These are phyloP conservation scores for Apostasia shenzhenica DNA, from an alignment of 106 monocot genomes.

Conservation along the genomic window DNA sequence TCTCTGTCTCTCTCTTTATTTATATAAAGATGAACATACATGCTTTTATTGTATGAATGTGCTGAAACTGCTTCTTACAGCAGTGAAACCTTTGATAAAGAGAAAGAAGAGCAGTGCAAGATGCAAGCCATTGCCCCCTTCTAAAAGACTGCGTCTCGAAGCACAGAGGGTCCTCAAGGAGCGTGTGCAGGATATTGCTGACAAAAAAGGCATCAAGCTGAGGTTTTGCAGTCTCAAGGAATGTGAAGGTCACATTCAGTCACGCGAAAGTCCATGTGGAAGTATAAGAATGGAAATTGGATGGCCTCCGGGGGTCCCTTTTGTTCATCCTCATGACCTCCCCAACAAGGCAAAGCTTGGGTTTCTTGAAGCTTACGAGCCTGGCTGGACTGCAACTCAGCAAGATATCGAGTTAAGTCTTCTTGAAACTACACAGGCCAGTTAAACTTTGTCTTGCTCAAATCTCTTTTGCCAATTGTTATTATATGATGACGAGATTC, in stretches of 20 bases:
- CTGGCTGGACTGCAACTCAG: slow-evolving; percentile 88
- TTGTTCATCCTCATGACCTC: slow-evolving; percentile 97
- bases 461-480: neutral
- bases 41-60: no score
- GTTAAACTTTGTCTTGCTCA: slow-evolving; percentile 6
- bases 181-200: slow-evolving; percentile 83
- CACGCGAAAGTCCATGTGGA: slow-evolving; percentile 61
- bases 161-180: slow-evolving; percentile 91
- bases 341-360: slow-evolving; percentile 88
- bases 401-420: slow-evolving; percentile 84
- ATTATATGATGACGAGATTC: no score
- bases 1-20: no score
- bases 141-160: slow-evolving; percentile 83
- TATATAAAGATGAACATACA: no score
- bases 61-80: slow-evolving; percentile 10
- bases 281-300: slow-evolving; percentile 75
- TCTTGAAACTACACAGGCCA: slow-evolving; percentile 33
- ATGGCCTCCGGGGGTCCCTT: slow-evolving; percentile 90
- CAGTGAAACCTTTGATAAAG: slow-evolving; percentile 50
- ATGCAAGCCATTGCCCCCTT: slow-evolving; percentile 80
- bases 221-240: slow-evolving; percentile 82
- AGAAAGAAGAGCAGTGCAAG: slow-evolving; percentile 47
- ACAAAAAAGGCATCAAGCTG: slow-evolving; percentile 88
- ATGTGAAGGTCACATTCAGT: slow-evolving; percentile 69
- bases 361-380: slow-evolving; percentile 94